These are phyloP conservation scores for Vicia villosa DNA, from an alignment of 306 rosid genomes.

Conservation along the genomic window DNA sequence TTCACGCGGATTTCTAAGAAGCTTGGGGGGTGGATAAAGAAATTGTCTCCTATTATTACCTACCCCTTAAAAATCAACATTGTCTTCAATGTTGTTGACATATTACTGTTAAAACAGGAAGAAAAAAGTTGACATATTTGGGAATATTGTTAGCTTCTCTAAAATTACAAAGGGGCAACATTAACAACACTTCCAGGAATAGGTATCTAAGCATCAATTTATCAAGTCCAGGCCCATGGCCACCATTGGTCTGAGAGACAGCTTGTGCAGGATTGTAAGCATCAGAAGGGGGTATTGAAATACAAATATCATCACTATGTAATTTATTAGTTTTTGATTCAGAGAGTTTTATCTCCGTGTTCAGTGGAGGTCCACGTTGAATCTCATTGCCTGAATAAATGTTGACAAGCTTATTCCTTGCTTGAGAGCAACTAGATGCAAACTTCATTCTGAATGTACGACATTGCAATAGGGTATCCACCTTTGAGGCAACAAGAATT, in stretches of 20 bases:
- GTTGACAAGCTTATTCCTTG: constrained; percentile 54
- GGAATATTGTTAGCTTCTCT: no score
- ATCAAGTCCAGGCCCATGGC: constrained; percentile 34
- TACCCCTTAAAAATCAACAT: no score
- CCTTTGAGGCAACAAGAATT: constrained; percentile 68
- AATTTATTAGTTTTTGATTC: constrained; percentile 45
- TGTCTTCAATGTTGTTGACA: no score
- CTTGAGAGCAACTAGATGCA: constrained; percentile 70
- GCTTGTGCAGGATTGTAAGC: constrained; percentile 41
- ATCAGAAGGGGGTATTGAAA: constrained; percentile 37
- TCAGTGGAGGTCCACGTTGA: background rate
- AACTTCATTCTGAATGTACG: constrained; percentile 46
- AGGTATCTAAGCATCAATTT: no score
- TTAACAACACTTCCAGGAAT: no score
- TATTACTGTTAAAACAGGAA: no score
- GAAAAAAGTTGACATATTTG: no score
- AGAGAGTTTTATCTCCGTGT: constrained; percentile 44
- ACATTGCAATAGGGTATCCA: constrained; percentile 30
- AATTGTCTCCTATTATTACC: no score
- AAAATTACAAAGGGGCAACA: no score
- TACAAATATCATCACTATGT: constrained; percentile 46
- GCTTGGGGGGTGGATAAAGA: no score
- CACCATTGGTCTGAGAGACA: constrained; percentile 44
- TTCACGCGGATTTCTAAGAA: no score
- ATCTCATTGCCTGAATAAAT: constrained; percentile 59